Conservation (phyloP, 257 asterid genomes). For the Catharanthus roseus region DNA sequence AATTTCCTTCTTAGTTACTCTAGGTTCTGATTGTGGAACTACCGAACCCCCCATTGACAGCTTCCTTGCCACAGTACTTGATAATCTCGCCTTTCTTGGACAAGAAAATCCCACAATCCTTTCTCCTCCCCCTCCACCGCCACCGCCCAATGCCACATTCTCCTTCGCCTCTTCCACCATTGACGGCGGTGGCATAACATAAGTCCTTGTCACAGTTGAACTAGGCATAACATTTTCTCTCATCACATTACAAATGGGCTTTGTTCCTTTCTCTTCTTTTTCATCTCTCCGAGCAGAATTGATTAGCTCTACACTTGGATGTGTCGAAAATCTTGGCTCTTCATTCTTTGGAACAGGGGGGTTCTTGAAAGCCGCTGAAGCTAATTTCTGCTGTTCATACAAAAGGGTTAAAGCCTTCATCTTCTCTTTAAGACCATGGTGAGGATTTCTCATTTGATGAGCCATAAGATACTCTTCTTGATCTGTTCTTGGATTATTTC, state of each 20-base stretch:
- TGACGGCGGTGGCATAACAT: conserved; percentile 20
- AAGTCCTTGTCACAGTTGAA: conserved; percentile 20
- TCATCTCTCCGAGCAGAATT: conserved; percentile 18
- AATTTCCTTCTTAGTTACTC: conserved; percentile 24
- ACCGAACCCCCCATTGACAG: conserved; percentile 32
- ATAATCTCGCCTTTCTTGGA: conserved; percentile 27
- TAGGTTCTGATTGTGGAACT: conserved; percentile 26
- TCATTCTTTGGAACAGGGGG: conserved; percentile 21
- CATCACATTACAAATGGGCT: conserved; percentile 28
- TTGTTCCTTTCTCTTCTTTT: conserved; percentile 17
- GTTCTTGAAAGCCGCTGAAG: conserved; percentile 26
- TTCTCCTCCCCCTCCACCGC: too few species aligned
- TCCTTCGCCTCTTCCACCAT: conserved; percentile 37
- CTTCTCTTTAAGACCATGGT: conserved; percentile 59
- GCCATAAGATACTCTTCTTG: conserved; percentile 29
- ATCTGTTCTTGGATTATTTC: conserved; percentile 14
- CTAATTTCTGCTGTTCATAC: conserved; percentile 58
- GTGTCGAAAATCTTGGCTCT: conserved; percentile 39
- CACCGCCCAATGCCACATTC: conserved; percentile 22
- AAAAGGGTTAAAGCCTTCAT: conserved; percentile 49
- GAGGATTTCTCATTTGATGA: conserved; percentile 37
- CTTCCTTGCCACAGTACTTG: conserved; percentile 36
- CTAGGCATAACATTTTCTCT: conserved; percentile 32
- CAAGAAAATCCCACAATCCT: conserved; percentile 26
- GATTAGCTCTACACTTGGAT: conserved; percentile 45